Conservation (phyloP, 106 monocot genomes). For the Cymbidium sinense region DNA sequence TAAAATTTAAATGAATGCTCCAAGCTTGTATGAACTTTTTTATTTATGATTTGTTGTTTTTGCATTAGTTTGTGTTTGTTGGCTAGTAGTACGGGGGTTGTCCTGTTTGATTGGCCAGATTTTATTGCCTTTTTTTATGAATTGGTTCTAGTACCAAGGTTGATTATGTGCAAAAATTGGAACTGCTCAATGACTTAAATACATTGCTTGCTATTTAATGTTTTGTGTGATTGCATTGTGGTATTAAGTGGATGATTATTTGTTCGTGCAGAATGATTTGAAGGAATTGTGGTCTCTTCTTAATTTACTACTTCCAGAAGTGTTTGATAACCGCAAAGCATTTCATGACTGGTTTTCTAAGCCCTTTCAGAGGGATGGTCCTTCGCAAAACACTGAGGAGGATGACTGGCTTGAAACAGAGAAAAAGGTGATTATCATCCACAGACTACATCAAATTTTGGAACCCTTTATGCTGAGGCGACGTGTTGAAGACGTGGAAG, state of each 20-base stretch:
- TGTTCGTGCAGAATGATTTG: slow-evolving; percentile 71
- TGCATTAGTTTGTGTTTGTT: not conserved
- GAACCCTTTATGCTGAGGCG: slow-evolving; percentile 96
- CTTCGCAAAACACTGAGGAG: slow-evolving; percentile 68
- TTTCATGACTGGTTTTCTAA: slow-evolving; percentile 99
- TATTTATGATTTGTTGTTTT: not conserved
- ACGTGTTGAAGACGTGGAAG: slow-evolving; percentile 97
- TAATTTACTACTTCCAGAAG: slow-evolving; percentile 94
- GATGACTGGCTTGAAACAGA: slow-evolving; percentile 99
- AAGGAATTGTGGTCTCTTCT: slow-evolving; percentile 98
- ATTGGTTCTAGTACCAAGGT: not conserved
- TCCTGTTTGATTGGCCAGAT: not conserved
- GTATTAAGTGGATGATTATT: slow-evolving; percentile 2
- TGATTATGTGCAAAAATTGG: not conserved
- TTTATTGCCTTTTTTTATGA: not conserved
- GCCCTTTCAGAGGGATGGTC: slow-evolving; percentile 84
- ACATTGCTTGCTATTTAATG: not conserved
- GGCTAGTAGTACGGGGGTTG: not conserved
- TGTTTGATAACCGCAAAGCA: slow-evolving; percentile 90
- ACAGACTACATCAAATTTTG: slow-evolving; percentile 91
- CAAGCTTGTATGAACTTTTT: not conserved
- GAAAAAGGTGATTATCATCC: slow-evolving; percentile 95
- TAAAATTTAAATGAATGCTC: not conserved
- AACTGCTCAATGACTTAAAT: not conserved
- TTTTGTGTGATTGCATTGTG: not conserved